Base-by-base conservation (phyloP, 345 rosid species). In the Aurinia saxatilis region DNA sequence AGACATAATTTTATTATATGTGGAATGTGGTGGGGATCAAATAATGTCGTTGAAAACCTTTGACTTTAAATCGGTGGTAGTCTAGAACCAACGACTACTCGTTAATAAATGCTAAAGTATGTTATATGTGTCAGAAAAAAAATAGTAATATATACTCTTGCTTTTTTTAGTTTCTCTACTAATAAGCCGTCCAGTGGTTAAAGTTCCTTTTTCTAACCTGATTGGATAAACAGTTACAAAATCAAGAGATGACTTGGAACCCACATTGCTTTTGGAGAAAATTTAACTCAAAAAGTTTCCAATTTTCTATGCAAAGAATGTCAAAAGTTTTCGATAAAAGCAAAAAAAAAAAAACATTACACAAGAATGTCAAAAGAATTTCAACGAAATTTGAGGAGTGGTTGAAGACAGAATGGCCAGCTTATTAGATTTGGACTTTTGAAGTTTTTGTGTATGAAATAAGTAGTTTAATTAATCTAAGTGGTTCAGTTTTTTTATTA, bases 241-340 rank as follows among this genome's bases (percentile, higher is more conserved):
- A 34, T 49, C 51, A 50, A 30, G 47, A 57, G 5, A 40, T 58
- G 44, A 48, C 57, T 57, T 57, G 65, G 71, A 66, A 48, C 48
- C 63, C 71, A 38, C 48, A 27, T n/a, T n/a, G n/a, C n/a, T n/a
- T n/a, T n/a, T n/a, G n/a, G n/a, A n/a, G n/a, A 29, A 47, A 46
- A 12, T 17, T 48, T 27, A 41, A 49, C 50, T 38, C 41, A 19
- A 67, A 23, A 67, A 18, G 27, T 10, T 45, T 9, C 5, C 35
- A 30, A 21, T 25, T 67, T 67, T 66, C 7, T 7, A 29, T 57
- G 50, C 50, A 66, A 47, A 37, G 57, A 66, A 46, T 66, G 71
- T 66, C 50, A 50, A 57, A 57, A 66, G 63, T 56, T 55, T 46
- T 25, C 45, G 7, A 33, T 14, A 33, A 34, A n/a, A n/a, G n/a